phyloP scores from a whole-genome alignment of 2,329 filamentous ascomycete genomes.

The Coleophoma crateriformis region DNA sequence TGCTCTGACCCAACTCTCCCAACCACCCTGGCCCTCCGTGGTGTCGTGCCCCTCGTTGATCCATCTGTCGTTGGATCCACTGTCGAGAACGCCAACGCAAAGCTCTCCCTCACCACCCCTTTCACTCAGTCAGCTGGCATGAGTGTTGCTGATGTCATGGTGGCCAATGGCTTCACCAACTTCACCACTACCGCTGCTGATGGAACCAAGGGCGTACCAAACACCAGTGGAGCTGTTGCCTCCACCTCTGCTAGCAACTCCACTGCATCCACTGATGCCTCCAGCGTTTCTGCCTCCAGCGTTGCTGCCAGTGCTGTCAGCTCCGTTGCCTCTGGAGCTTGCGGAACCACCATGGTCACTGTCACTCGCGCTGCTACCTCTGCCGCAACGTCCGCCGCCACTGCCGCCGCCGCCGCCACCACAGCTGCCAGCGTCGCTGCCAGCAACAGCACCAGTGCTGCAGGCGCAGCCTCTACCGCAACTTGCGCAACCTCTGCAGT shows the following conservation, averaged over 20 bases:
- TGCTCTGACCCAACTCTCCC: conserved; percentile 60
- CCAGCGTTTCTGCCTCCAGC: conserved; percentile 7
- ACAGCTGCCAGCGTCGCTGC: conserved; percentile 13
- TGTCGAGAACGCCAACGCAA: conserved; percentile 54
- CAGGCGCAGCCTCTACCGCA: conserved; percentile 5
- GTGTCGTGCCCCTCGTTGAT: conserved; percentile 63
- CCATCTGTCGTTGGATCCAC: conserved; percentile 53
- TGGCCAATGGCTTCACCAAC: conserved; percentile 56
- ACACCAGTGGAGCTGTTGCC: background rate
- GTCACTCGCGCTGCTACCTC: conserved; percentile 6
- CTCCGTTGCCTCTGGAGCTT: background rate
- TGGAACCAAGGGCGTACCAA: conserved; percentile 24
- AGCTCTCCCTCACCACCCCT: conserved; percentile 42
- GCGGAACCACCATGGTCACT: conserved; percentile 13
- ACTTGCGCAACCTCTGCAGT: conserved; percentile 8
- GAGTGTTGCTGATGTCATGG: conserved; percentile 60
- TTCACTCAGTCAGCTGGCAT: conserved; percentile 51
- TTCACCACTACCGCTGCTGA: conserved; percentile 40
- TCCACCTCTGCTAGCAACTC: conserved; percentile 6
- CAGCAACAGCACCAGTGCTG: conserved; percentile 12
- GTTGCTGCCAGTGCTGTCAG: conserved; percentile 4
- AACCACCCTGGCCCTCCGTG: conserved; percentile 52
- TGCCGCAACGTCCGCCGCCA: conserved; percentile 9
- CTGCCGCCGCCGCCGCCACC: conserved; percentile 1
- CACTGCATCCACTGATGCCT: conserved; percentile 6